A percentile compares a stretch with the other conserved stretches of the same genome.
Conservation (phyloP, 2,329 filamentous ascomycete genomes). For the Alternaria longipes region DNA sequence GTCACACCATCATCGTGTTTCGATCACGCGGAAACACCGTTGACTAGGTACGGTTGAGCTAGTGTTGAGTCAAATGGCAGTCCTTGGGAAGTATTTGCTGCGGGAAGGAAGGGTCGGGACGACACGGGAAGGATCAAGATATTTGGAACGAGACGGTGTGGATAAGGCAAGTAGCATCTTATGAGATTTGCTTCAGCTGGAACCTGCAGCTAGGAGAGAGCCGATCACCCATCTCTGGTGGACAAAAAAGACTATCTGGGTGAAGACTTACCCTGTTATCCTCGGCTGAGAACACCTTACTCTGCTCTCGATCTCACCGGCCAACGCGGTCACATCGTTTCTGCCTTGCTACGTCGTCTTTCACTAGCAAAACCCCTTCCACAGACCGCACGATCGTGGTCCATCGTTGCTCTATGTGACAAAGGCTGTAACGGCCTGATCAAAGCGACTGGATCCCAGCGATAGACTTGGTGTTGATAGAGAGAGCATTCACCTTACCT, state of each 20-base stretch:
- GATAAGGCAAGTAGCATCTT: conserved; percentile 19
- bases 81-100: background rate
- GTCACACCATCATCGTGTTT: background rate
- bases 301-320: background rate
- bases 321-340: conserved; percentile 2
- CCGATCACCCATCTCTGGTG: background rate
- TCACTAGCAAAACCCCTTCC: background rate
- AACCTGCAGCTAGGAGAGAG: background rate
- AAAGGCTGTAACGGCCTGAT: background rate
- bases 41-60: background rate
- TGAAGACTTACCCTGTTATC: background rate
- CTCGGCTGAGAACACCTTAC: background rate
- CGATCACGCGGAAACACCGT: background rate
- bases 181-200: conserved; percentile 1
- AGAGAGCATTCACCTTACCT: background rate
- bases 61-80: background rate
- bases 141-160: conserved; percentile 1
- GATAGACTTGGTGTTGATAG: background rate
- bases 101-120: conserved; percentile 13
- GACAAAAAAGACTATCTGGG: background rate
- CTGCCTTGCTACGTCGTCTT: background rate
- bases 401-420: background rate
- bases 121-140: conserved; percentile 13
- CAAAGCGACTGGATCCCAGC: background rate
- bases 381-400: background rate